These are phyloP conservation scores for Vitrella brassicaformis DNA, from an alignment of 73 alveolate genomes.

Conservation along the genomic window DNA sequence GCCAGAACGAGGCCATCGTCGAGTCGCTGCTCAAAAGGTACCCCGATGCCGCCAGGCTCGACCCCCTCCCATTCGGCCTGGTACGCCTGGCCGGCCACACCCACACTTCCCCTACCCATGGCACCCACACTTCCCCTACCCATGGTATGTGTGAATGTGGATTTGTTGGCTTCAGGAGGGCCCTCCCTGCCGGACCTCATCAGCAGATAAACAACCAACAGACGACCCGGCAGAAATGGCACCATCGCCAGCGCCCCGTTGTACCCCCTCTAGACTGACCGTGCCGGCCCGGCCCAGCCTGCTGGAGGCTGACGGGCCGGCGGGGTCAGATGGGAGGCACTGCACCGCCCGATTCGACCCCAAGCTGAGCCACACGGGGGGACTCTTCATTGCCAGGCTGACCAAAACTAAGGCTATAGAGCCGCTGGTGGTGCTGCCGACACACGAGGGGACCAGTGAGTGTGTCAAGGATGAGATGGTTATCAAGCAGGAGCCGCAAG, in stretches of 20 bases:
- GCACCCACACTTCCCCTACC: background rate
- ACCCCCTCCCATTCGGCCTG: background rate
- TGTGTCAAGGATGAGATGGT: too few species aligned
- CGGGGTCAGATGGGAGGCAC: background rate
- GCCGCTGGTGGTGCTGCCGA: too few species aligned
- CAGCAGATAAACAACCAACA: too few species aligned
- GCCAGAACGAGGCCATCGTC: constrained; percentile 1
- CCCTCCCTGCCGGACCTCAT: too few species aligned
- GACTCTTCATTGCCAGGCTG: background rate
- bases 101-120: background rate
- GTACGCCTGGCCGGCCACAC: background rate
- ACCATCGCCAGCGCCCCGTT: too few species aligned
- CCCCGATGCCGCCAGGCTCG: background rate
- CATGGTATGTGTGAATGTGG: background rate
- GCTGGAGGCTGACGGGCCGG: background rate
- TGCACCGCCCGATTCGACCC: background rate
- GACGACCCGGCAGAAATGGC: too few species aligned
- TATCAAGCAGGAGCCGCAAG: too few species aligned
- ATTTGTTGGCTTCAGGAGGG: background rate
- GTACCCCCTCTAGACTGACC: too few species aligned
- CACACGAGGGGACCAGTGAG: too few species aligned
- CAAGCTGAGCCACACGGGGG: background rate
- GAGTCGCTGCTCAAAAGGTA: background rate
- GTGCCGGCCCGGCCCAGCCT: background rate
- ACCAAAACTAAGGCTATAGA: too few species aligned